Evolutionary conservation across 1,284 basidiomycete species (phyloP).

Genomic region (Rhodotorula sp.): DNA sequence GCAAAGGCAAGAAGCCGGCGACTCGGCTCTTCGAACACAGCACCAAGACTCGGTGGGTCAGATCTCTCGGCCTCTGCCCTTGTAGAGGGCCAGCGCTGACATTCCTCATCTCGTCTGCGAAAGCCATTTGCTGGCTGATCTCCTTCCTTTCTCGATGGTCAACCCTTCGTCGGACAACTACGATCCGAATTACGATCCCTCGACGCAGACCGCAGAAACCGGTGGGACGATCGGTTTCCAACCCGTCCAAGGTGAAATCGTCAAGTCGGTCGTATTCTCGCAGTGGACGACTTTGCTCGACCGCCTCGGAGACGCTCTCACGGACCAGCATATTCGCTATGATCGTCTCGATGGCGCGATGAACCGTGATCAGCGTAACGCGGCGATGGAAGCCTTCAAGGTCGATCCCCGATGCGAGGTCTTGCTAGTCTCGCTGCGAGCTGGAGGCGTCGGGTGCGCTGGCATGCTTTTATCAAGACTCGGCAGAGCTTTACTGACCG

Average conservation of each 20-base stretch:
- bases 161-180: constrained; percentile 45
- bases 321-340: constrained; percentile 69
- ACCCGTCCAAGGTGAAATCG: constrained; percentile 56
- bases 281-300: constrained; percentile 97
- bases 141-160: constrained; percentile 46
- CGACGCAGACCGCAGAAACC: not conserved
- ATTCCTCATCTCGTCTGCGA: not conserved
- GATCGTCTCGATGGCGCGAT: constrained; percentile 92
- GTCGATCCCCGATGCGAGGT: constrained; percentile 79
- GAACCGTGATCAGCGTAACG: constrained; percentile 77
- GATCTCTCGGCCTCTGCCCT: not conserved
- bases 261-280: constrained; percentile 90
- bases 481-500: not conserved
- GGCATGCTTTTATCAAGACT: not conserved
- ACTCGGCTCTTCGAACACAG: constrained; percentile 42
- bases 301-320: constrained; percentile 77
- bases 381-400: constrained; percentile 72
- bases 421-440: constrained; percentile 84
- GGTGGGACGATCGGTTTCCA: constrained; percentile 57
- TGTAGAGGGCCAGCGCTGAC: not conserved
- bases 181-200: constrained; percentile 5
- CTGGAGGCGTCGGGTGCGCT: constrained; percentile 77
- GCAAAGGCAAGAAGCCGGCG: constrained; percentile 17
- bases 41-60: constrained; percentile 44
- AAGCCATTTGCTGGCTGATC: constrained; percentile 43